These are phyloP conservation scores for Aspergillus saccharolyticus DNA, from an alignment of 495 filamentous ascomycete species.

Conservation along the genomic window DNA sequence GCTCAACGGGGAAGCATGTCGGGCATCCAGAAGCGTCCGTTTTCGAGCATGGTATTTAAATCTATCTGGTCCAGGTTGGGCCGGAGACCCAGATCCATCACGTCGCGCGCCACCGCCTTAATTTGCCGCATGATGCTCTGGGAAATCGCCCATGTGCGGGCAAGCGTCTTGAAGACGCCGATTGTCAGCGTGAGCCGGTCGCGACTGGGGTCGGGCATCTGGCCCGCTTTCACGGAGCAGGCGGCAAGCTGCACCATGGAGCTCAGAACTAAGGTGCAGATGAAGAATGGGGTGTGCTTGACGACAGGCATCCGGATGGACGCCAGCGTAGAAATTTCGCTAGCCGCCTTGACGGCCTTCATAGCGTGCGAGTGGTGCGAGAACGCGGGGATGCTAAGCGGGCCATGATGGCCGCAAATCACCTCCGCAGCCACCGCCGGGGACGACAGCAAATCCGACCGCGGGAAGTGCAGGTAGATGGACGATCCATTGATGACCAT, in stretches of 20 bases:
- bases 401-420: slow-evolving; percentile 43
- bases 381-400: slow-evolving; percentile 47
- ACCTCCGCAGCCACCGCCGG: slow-evolving; percentile 44
- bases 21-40: slow-evolving; percentile 35
- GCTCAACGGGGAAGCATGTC: slow-evolving; percentile 8
- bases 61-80: slow-evolving; percentile 41
- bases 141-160: slow-evolving; percentile 73
- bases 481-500: slow-evolving; percentile 66
- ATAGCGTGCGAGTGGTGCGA: slow-evolving; percentile 63
- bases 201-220: slow-evolving; percentile 64
- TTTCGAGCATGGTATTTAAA: slow-evolving; percentile 35
- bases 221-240: slow-evolving; percentile 65
- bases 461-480: slow-evolving; percentile 46
- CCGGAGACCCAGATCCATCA: slow-evolving; percentile 42
- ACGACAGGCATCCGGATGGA: slow-evolving; percentile 68
- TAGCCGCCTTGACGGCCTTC: slow-evolving; percentile 73
- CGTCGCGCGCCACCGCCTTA: slow-evolving; percentile 44
- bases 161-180: slow-evolving; percentile 71
- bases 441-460: slow-evolving; percentile 45
- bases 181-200: slow-evolving; percentile 77
- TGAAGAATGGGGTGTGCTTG: slow-evolving; percentile 84
- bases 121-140: slow-evolving; percentile 69
- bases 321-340: slow-evolving; percentile 70
- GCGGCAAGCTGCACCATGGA: slow-evolving; percentile 55
- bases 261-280: slow-evolving; percentile 64